A percentile compares a stretch with the other conserved stretches of the same genome.
Conservation (phyloP, 2,329 filamentous ascomycete species). For the Phialophora tarda region DNA sequence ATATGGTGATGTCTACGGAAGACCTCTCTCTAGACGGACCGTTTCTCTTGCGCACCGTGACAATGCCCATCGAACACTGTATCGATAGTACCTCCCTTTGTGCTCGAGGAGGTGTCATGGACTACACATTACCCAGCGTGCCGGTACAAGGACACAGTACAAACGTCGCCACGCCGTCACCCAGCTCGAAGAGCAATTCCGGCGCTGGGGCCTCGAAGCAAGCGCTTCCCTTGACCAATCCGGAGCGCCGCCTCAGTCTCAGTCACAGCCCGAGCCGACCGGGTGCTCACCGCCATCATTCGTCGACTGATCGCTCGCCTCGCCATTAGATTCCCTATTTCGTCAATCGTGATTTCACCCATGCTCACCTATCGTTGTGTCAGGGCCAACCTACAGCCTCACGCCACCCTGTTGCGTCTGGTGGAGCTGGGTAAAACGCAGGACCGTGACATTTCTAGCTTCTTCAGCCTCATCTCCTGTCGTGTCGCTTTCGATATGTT, state of each 20-base stretch:
- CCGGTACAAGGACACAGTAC: too few species aligned
- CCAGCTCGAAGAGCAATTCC: background rate
- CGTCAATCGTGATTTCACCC: background rate
- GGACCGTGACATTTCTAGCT: background rate
- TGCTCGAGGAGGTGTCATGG: background rate
- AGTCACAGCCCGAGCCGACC: background rate
- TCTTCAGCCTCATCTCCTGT: slow-evolving; percentile 5
- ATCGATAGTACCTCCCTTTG: background rate
- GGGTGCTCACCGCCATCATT: background rate
- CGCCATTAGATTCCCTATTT: background rate
- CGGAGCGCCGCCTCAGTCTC: background rate
- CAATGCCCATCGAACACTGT: background rate
- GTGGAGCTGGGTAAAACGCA: background rate
- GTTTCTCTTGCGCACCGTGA: background rate
- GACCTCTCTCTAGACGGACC: background rate
- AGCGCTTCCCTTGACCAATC: background rate
- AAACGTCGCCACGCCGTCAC: background rate
- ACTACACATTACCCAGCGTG: background rate
- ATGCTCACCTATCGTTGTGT: too few species aligned
- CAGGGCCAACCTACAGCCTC: background rate
- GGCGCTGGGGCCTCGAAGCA: background rate
- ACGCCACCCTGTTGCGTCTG: background rate
- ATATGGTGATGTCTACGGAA: background rate
- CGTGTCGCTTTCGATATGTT: background rate
- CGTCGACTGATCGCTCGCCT: background rate